Conservation (phyloP, 1,284 basidiomycete species). For the Ustilago xerochloae region DNA sequence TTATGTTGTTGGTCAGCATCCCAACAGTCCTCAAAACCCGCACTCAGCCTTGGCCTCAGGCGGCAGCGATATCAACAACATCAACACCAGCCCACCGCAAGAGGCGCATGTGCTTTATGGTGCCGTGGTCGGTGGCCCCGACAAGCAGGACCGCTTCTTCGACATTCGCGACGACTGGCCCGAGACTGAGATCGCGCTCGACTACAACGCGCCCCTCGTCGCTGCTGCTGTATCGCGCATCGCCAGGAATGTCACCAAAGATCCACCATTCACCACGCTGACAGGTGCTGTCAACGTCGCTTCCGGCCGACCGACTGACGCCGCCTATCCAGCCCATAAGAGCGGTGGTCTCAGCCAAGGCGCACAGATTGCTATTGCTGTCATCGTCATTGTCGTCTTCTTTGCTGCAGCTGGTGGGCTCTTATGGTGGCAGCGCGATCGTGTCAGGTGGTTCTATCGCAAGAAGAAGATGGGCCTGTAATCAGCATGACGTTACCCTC, state of each 20-base stretch:
- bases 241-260: constrained; percentile 74
- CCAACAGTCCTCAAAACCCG: constrained; percentile 88
- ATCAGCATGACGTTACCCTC: background rate
- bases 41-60: constrained; percentile 88
- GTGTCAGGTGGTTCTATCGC: constrained; percentile 43
- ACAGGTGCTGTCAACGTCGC: constrained; percentile 34
- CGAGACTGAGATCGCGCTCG: constrained; percentile 76
- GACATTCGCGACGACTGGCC: constrained; percentile 86
- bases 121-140: constrained; percentile 86
- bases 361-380: constrained; percentile 73
- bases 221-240: constrained; percentile 81
- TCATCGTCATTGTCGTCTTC: constrained; percentile 76
- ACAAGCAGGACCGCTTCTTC: constrained; percentile 79
- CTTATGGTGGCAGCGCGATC: constrained; percentile 70
- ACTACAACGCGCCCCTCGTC: constrained; percentile 85
- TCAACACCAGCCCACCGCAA: constrained; percentile 78
- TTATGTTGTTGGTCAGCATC: constrained; percentile 84
- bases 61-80: constrained; percentile 75
- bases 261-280: constrained; percentile 78
- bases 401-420: constrained; percentile 72
- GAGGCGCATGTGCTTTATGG: constrained; percentile 85
- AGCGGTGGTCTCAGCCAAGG: constrained; percentile 71
- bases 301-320: constrained; percentile 29
- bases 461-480: constrained; percentile 47
- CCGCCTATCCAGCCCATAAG: constrained; percentile 22